Conservation (phyloP, 306 rosid species). For the Carpinus viminea region DNA sequence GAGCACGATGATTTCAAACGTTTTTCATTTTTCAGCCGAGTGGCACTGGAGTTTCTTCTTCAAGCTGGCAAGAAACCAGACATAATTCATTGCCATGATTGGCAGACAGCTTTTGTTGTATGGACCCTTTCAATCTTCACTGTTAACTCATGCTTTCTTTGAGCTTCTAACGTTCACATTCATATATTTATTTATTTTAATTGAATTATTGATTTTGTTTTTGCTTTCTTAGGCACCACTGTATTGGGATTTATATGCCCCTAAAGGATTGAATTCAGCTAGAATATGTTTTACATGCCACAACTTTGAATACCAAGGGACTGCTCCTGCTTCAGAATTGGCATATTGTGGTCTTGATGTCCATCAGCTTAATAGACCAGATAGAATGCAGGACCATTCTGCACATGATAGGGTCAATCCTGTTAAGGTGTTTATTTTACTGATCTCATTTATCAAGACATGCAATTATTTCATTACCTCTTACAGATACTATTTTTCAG, state of each 20-base stretch:
- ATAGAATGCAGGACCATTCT: slow-evolving; percentile 92
- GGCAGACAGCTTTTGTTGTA: slow-evolving; percentile 99
- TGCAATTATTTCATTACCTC: not conserved
- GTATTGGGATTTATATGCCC: slow-evolving; percentile 82
- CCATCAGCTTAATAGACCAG: slow-evolving; percentile 66
- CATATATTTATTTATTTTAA: slow-evolving; percentile 10
- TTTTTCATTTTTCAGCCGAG: slow-evolving; percentile 92
- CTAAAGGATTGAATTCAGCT: slow-evolving; percentile 86
- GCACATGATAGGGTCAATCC: slow-evolving; percentile 75
- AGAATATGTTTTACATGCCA: slow-evolving; percentile 98
- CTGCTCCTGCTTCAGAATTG: slow-evolving; percentile 75
- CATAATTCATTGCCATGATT: slow-evolving; percentile 98
- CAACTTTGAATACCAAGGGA: slow-evolving; percentile 97
- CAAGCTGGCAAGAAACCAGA: slow-evolving; percentile 95
- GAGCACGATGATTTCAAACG: slow-evolving; percentile 89
- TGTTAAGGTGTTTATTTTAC: slow-evolving; percentile 65
- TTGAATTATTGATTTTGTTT: not conserved
- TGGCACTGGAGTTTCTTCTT: slow-evolving; percentile 89
- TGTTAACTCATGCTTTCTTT: slow-evolving; percentile 21
- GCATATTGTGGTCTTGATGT: slow-evolving; percentile 85
- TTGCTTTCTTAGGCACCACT: slow-evolving; percentile 80
- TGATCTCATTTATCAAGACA: not conserved
- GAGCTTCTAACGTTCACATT: not conserved
- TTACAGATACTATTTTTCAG: slow-evolving; percentile 44
- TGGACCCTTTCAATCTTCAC: slow-evolving; percentile 30